Percentiles rank a stretch among this genome's conserved stretches.
These are phyloP conservation scores for Drechslerella coelobrocha DNA, from an alignment of 2,329 filamentous ascomycete species.

Conservation along the genomic window DNA sequence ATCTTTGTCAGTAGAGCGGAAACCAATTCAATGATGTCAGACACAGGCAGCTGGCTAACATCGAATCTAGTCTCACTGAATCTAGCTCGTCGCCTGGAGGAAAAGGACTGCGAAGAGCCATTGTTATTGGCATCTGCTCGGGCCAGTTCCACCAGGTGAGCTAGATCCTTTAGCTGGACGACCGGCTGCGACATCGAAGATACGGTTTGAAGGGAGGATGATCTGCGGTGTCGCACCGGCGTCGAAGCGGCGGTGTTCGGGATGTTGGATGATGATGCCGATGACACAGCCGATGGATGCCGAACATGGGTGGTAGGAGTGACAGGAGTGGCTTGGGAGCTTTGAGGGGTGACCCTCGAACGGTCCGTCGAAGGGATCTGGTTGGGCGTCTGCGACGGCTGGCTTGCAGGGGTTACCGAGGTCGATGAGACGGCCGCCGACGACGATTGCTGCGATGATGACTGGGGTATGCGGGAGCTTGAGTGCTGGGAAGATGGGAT, in stretches of 20 bases:
- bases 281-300: slow-evolving; percentile 32
- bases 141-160: slow-evolving; percentile 88
- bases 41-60: slow-evolving; percentile 96
- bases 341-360: slow-evolving; percentile 35
- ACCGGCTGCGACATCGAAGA: slow-evolving; percentile 59
- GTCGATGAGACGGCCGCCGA: slow-evolving; percentile 21
- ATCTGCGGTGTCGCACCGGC: slow-evolving; percentile 51
- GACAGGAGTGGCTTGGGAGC: slow-evolving; percentile 30
- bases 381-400: slow-evolving; percentile 34
- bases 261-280: slow-evolving; percentile 34
- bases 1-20: slow-evolving; percentile 95
- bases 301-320: slow-evolving; percentile 33
- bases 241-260: slow-evolving; percentile 51
- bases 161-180: slow-evolving; percentile 84
- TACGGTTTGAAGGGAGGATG: slow-evolving; percentile 50
- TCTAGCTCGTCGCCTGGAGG: slow-evolving; percentile 46
- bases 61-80: slow-evolving; percentile 73
- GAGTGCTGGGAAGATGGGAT: slow-evolving; percentile 34
- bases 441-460: slow-evolving; percentile 5
- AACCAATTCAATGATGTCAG: slow-evolving; percentile 98
- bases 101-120: slow-evolving; percentile 50
- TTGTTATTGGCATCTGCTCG: slow-evolving; percentile 67
- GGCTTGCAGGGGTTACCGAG: slow-evolving; percentile 22
- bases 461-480: slow-evolving; percentile 25
- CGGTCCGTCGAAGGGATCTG: slow-evolving; percentile 30